Base-by-base conservation (phyloP, 495 filamentous ascomycete species). In the Tuber indicum region DNA sequence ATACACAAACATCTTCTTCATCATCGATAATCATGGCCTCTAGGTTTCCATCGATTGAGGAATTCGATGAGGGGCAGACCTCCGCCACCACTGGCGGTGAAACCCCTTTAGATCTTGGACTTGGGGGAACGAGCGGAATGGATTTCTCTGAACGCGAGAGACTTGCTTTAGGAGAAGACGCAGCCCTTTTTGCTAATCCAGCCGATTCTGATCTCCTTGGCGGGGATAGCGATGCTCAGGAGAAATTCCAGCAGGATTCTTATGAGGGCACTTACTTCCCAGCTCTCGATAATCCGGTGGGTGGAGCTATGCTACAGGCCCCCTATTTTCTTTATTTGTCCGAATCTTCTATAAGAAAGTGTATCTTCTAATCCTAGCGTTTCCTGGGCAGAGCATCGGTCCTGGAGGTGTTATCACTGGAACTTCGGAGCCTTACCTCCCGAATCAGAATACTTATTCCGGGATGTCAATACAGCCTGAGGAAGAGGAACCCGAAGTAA, bases 41-140 rank as follows among this genome's bases (percentile, higher is more conserved):
- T 86, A 88, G 94, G 84, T 99, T 99, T 86, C 96, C 96, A 74
- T 96, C 96, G 36, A 86, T 99, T 84, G 96, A 99, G 85, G 96
- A 98, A 84, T 94, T 98, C 85, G 92, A 95, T 83, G 93, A 91
- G 74, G 95, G 95, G 90, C 89, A 87, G 91, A 87, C 84, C 85
- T 82, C 76, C 36, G 76, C 74, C 49, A 58, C 47, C 62, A 69
- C 78, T 41, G 70, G 76, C 36, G 74, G 74, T 77, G 77, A 75
- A 71, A 77, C 83, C 76, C 80, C 84, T 42, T 85, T 84, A 69
- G 84, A 82, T 71, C 85, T 80, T 45, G 43, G 76, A 84, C 16
- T 87, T 70, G 78, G 79, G 23, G 74, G 73, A 36, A 77, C 75
- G 32, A 85, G 88, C 14, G 89, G 89, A 78, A 88, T 90, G 81